Percentiles rank a stretch among this genome's conserved stretches.
These are phyloP conservation scores for Colletotrichum tanaceti DNA, from an alignment of 2,329 filamentous ascomycete genomes.

Conservation along the genomic window DNA sequence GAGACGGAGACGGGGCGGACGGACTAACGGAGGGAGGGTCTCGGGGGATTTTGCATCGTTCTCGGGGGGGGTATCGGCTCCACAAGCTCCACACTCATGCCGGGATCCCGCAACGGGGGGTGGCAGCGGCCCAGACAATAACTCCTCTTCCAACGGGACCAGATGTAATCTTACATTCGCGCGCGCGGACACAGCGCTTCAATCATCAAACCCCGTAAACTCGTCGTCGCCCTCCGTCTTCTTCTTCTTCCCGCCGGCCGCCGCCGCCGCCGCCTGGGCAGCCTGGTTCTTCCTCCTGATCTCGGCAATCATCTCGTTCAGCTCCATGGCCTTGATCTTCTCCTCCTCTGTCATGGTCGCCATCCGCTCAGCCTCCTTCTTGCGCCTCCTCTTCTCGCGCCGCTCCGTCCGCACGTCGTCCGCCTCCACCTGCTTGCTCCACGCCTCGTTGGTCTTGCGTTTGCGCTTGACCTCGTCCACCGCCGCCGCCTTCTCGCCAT, in stretches of 20 bases:
- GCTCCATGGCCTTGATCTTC: slow-evolving; percentile 70
- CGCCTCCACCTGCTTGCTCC: slow-evolving; percentile 77
- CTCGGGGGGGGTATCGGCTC: slow-evolving; percentile 21
- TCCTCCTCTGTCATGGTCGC: slow-evolving; percentile 78
- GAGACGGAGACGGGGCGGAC: slow-evolving; percentile 7
- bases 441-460: slow-evolving; percentile 73
- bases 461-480: slow-evolving; percentile 62
- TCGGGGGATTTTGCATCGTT: slow-evolving; percentile 16
- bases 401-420: slow-evolving; percentile 72
- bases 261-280: slow-evolving; percentile 49
- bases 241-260: slow-evolving; percentile 44
- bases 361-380: slow-evolving; percentile 71
- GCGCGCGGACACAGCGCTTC: background rate
- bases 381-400: slow-evolving; percentile 72
- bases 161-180: background rate
- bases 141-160: background rate
- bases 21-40: slow-evolving; percentile 2
- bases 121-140: background rate
- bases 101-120: background rate
- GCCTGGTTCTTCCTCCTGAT: slow-evolving; percentile 68
- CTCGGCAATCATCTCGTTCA: slow-evolving; percentile 72
- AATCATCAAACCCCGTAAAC: slow-evolving; percentile 68
- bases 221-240: slow-evolving; percentile 54
- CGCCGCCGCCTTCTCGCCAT: slow-evolving; percentile 48
- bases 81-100: slow-evolving; percentile 7